Evolutionary conservation across 441 rosid species (phyloP).

Genomic region (Gossypium gossypioides): DNA sequence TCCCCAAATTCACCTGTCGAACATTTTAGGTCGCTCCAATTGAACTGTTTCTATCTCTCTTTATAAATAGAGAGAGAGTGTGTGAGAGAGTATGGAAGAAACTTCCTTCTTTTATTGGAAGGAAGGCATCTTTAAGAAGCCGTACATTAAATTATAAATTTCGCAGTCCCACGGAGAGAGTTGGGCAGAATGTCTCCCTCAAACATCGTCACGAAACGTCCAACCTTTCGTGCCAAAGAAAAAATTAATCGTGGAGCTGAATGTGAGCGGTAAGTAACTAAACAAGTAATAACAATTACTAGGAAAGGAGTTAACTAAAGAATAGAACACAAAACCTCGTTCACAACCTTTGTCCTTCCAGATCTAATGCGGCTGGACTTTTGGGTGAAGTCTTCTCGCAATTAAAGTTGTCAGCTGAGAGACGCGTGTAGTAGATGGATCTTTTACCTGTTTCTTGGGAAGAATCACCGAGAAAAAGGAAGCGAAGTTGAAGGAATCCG

Average conservation of each 20-base stretch:
- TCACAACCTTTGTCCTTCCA: background rate
- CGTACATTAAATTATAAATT: background rate
- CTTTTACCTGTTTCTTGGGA: background rate
- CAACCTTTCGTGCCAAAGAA: background rate
- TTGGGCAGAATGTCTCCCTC: background rate
- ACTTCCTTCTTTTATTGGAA: background rate
- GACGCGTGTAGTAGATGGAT: background rate
- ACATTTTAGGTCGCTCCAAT: background rate
- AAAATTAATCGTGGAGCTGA: background rate
- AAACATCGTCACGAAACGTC: background rate
- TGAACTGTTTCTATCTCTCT: background rate
- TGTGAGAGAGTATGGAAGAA: background rate
- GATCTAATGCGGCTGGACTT: conserved; percentile 4
- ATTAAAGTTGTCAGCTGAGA: background rate
- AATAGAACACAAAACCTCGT: background rate
- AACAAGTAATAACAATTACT: background rate
- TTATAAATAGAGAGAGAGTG: background rate
- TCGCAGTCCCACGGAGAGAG: background rate
- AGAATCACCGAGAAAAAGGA: background rate
- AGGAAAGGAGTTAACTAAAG: background rate
- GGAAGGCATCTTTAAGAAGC: background rate
- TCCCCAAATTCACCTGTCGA: conserved; percentile 11
- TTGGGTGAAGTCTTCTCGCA: background rate
- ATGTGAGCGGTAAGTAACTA: background rate
- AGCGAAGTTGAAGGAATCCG: background rate